phyloP scores from a whole-genome alignment of 2,329 filamentous ascomycete species.

The Colletotrichum lentis region DNA sequence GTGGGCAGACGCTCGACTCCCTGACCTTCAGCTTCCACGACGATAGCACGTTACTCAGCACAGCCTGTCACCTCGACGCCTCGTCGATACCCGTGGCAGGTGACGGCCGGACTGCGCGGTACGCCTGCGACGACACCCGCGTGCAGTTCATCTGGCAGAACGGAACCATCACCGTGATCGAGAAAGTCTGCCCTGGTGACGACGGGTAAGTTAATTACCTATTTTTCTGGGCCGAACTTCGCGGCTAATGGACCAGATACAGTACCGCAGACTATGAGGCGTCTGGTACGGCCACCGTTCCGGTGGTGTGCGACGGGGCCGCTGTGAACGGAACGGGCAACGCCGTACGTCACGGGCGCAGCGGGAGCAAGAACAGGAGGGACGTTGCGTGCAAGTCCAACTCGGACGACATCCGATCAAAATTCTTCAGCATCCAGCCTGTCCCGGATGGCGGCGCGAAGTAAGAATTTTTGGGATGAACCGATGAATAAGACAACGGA shows the following conservation, averaged over 20 bases:
- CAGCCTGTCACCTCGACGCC: constrained; percentile 55
- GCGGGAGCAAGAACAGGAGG: constrained; percentile 9
- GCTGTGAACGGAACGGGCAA: constrained; percentile 19
- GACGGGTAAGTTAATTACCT: constrained; percentile 47
- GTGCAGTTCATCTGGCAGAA: constrained; percentile 56
- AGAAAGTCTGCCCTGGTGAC: constrained; percentile 53
- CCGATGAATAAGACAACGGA: background rate
- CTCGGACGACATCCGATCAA: constrained; percentile 44
- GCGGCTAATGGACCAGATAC: constrained; percentile 17
- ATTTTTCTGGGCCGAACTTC: background rate
- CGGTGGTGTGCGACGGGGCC: constrained; percentile 27
- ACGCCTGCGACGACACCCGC: constrained; percentile 52
- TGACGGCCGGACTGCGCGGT: constrained; percentile 48
- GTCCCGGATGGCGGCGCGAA: constrained; percentile 4
- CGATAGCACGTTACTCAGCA: constrained; percentile 50
- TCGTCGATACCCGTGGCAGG: constrained; percentile 50
- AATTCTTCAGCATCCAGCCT: constrained; percentile 47
- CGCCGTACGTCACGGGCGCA: constrained; percentile 4
- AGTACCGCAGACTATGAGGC: constrained; percentile 46
- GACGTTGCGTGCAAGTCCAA: constrained; percentile 40
- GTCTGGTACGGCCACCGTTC: constrained; percentile 42
- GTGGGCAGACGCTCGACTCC: constrained; percentile 44
- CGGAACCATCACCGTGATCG: constrained; percentile 52
- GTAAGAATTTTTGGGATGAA: constrained; percentile 23
- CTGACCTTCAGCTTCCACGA: constrained; percentile 55